These are phyloP conservation scores for Ziziphus jujuba DNA, from an alignment of 306 rosid genomes.

Conservation along the genomic window DNA sequence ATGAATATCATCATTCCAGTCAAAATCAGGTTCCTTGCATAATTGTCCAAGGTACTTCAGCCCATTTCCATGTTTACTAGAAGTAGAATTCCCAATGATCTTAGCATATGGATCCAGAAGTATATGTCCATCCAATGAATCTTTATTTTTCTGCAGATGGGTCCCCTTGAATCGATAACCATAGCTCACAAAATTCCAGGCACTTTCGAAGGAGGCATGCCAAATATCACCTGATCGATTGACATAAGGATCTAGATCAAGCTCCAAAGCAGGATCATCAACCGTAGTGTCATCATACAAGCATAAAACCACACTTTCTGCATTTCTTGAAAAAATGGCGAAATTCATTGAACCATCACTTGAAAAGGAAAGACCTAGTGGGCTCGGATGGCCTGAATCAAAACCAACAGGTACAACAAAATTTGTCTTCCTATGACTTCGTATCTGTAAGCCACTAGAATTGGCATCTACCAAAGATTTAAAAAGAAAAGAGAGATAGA, in stretches of 20 bases:
- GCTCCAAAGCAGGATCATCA: conserved; percentile 75
- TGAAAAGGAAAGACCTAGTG: conserved; percentile 65
- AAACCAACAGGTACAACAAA: conserved; percentile 84
- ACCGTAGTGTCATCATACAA: conserved; percentile 50
- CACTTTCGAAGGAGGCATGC: conserved; percentile 72
- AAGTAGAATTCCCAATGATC: conserved; percentile 44
- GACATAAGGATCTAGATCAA: conserved; percentile 84
- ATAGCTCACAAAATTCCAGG: conserved; percentile 55
- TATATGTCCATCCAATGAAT: conserved; percentile 27
- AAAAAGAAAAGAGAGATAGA: conserved; percentile 73
- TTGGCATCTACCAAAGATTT: conserved; percentile 31
- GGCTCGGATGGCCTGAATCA: conserved; percentile 54
- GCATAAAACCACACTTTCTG: conserved; percentile 76
- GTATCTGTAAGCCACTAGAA: conserved; percentile 43
- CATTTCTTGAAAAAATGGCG: conserved; percentile 63
- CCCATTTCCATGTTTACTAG: conserved; percentile 35
- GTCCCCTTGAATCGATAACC: conserved; percentile 63
- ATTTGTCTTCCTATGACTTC: conserved; percentile 69
- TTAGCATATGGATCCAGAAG: conserved; percentile 84
- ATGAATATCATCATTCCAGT: conserved; percentile 60
- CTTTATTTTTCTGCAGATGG: conserved; percentile 25
- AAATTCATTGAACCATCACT: conserved; percentile 71
- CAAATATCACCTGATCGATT: conserved; percentile 86
- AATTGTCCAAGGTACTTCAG: conserved; percentile 55
- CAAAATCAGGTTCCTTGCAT: conserved; percentile 64